A percentile compares a stretch with the other conserved stretches of the same genome.
phyloP scores from a whole-genome alignment of 1,139 yeast genomes.

The Citeromyces hawaiiensis region DNA sequence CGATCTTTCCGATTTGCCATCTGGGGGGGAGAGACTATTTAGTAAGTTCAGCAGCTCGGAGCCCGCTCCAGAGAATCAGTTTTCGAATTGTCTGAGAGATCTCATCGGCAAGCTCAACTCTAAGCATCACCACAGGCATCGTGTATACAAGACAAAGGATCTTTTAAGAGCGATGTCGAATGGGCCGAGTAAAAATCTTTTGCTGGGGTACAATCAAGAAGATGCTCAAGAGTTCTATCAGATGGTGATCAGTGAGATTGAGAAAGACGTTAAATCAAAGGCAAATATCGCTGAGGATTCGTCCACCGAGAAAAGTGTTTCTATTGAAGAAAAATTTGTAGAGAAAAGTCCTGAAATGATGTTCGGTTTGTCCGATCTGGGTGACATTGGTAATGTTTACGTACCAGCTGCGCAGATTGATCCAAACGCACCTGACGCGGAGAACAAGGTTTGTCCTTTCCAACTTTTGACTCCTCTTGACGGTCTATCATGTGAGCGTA shows the following conservation, averaged over 20 bases:
- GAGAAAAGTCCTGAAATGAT: slow-evolving; percentile 11
- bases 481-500: slow-evolving; percentile 75
- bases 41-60: slow-evolving; percentile 6
- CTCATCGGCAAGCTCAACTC: slow-evolving; percentile 43
- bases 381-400: slow-evolving; percentile 45
- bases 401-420: slow-evolving; percentile 66
- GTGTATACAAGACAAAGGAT: slow-evolving; percentile 55
- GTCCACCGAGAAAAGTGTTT: slow-evolving; percentile 5
- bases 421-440: slow-evolving; percentile 35
- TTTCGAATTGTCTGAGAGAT: slow-evolving; percentile 37
- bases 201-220: slow-evolving; percentile 79
- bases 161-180: slow-evolving; percentile 63
- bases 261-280: slow-evolving; percentile 32
- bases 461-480: slow-evolving; percentile 77
- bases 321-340: slow-evolving; percentile 11
- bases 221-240: slow-evolving; percentile 94
- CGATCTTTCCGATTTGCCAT: not conserved
- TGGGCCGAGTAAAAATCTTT: slow-evolving; percentile 65
- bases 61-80: slow-evolving; percentile 19
- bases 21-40: slow-evolving; percentile 7
- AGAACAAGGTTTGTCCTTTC: slow-evolving; percentile 33
- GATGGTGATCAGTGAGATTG: slow-evolving; percentile 58
- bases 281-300: slow-evolving; percentile 3
- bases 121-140: slow-evolving; percentile 34
- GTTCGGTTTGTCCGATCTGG: slow-evolving; percentile 37